phyloP scores from a whole-genome alignment of 768 basidiomycete genomes.

The Pulveroboletus sp. region DNA sequence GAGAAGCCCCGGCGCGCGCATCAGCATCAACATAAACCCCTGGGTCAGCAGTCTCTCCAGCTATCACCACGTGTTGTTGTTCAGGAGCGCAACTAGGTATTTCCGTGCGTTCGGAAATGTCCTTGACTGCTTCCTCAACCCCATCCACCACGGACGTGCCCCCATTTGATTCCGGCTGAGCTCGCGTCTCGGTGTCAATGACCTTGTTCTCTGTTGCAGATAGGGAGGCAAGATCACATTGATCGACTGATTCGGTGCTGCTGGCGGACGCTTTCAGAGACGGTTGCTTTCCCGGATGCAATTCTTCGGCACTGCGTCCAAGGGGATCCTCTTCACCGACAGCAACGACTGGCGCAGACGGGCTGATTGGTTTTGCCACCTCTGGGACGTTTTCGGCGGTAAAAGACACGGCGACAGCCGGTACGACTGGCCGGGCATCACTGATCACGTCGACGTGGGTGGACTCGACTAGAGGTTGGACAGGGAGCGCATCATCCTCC shows the following conservation, averaged over 20 bases:
- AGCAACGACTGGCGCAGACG: neutral
- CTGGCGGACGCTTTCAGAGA: conserved; percentile 6
- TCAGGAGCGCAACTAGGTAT: conserved; percentile 14
- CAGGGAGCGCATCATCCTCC: neutral
- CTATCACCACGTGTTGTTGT: conserved; percentile 6
- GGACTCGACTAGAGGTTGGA: neutral
- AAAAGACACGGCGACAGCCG: neutral
- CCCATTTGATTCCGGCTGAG: conserved; percentile 8
- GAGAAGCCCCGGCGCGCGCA: neutral
- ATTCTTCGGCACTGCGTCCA: conserved; percentile 1
- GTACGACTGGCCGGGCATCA: conserved; percentile 3
- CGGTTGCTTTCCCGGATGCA: conserved; percentile 1
- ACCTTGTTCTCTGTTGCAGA: neutral
- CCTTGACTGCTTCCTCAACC: conserved; percentile 11
- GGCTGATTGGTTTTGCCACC: neutral
- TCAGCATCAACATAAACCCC: conserved; percentile 1
- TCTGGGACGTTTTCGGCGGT: neutral
- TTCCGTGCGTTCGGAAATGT: conserved; percentile 8
- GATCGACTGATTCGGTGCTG: conserved; percentile 3
- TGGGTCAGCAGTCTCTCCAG: conserved; percentile 15
- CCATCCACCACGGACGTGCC: neutral
- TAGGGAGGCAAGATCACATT: neutral
- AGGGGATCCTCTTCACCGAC: neutral
- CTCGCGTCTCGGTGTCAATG: conserved; percentile 10
- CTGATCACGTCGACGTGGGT: conserved; percentile 1